Evolutionary conservation across 2,329 filamentous ascomycete genomes (phyloP), one percentile per base, ranked within the genome.

Genomic region (Coniochaeta prunicola): DNA sequence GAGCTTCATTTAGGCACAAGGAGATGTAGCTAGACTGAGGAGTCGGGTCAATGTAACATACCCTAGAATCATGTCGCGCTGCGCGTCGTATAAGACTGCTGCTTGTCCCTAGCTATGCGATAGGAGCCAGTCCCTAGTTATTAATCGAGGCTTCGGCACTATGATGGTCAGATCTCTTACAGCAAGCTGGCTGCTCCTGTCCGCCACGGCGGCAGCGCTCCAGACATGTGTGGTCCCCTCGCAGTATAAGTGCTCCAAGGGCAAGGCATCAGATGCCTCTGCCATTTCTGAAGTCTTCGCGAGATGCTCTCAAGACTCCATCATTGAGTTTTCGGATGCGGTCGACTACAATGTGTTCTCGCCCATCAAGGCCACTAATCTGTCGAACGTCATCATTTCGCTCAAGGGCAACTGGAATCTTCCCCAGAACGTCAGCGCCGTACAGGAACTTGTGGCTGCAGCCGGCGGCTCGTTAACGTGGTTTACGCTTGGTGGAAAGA

Each of bases 391-490:
- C 15, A 69, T 70, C 45, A 77, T 78, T 42, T 69, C 65, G 3
- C 69, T 77, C 62, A 64, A 71, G 34, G 76, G 76, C n/a, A 77
- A 76, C 59, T 67, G 77, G 15, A 73, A 76, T 59, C 67, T 78
- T 3, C 71, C 75, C 4, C 68, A 73, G 59, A 71, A 74, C 61
- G 71, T 78, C 38, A 66, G 69, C 12, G 66, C 69, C 7, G 61
- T 77, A 2, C 73, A 76, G 59, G 58, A 64, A 10, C 66, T 74
- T 7, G 72, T 75, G 36, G 69, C 68, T 28, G 64, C 64, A 2
- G 70, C 68, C 30, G 68, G 67, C 36, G 65, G 67, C 2, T 59
- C 64, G 8, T 67, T 69, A 12, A 72, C 69, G 21, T 77, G 75
- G 75, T 74, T 76, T 58, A 65, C 64, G 2, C 66, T 78, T 17